Conservation (phyloP, 768 basidiomycete species). For the Filobasidium floriforme region DNA sequence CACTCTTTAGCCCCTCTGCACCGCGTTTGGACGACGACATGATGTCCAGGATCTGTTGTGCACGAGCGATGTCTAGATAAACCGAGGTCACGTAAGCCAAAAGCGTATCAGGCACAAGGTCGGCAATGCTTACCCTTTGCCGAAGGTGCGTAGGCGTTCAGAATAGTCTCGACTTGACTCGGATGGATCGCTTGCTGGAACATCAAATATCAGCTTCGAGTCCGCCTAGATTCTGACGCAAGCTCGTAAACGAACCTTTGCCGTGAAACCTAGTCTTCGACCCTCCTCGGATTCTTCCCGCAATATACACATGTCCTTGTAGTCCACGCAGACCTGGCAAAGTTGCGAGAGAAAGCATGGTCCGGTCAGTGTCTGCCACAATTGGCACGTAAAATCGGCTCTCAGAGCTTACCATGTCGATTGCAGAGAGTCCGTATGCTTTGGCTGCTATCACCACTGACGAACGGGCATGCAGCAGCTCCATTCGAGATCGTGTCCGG, state of each 20-base stretch:
- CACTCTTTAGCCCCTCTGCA: conserved; percentile 64
- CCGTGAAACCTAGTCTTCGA: conserved; percentile 74
- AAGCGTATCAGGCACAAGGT: background rate
- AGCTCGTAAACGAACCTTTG: conserved; percentile 56
- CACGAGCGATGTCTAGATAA: conserved; percentile 63
- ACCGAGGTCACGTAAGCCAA: background rate
- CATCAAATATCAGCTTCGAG: background rate
- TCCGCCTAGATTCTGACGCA: background rate
- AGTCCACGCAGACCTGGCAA: conserved; percentile 73
- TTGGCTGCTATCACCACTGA: conserved; percentile 73
- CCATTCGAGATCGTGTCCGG: conserved; percentile 63
- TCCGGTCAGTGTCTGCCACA: background rate
- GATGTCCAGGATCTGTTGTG: conserved; percentile 60
- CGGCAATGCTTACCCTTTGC: conserved; percentile 51
- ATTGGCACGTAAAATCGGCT: too few relatives aligned
- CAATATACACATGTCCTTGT: conserved; percentile 62
- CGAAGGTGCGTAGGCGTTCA: conserved; percentile 70
- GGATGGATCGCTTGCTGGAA: conserved; percentile 90
- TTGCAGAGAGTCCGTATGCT: conserved; percentile 71
- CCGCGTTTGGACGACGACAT: conserved; percentile 56
- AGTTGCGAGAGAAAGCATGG: conserved; percentile 8
- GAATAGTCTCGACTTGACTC: conserved; percentile 66
- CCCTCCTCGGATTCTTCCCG: conserved; percentile 73
- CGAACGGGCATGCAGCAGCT: conserved; percentile 76
- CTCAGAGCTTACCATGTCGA: conserved; percentile 66